Conservation (phyloP, 129 eudicot species). For the Ambrosia trifida region DNA sequence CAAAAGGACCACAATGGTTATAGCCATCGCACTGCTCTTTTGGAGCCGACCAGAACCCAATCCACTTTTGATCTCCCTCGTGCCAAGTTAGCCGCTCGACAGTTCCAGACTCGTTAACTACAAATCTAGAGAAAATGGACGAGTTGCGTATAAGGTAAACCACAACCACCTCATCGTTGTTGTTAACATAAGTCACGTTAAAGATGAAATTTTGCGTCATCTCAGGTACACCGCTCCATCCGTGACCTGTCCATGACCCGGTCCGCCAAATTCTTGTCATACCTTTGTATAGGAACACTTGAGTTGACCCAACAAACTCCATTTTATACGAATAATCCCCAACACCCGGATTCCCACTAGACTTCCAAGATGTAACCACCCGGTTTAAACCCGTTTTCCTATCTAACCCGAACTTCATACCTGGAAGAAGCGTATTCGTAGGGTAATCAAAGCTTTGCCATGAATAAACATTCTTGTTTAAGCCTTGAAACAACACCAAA, state of each 20-base stretch:
- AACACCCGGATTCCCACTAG: slow-evolving; percentile 40
- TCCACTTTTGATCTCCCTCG: slow-evolving; percentile 28
- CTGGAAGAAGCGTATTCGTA: slow-evolving; percentile 45
- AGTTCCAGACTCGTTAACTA: slow-evolving; percentile 33
- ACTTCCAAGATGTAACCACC: slow-evolving; percentile 42
- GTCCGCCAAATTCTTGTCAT: slow-evolving; percentile 35
- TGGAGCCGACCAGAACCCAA: slow-evolving; percentile 38
- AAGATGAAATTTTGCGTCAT: slow-evolving; percentile 28
- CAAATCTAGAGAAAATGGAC: slow-evolving; percentile 38
- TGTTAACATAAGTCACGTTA: slow-evolving; percentile 25
- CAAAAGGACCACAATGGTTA: slow-evolving; percentile 42
- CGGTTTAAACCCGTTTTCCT: slow-evolving; percentile 38
- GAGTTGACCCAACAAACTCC: slow-evolving; percentile 45
- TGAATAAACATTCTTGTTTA: slow-evolving; percentile 17
- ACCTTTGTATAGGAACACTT: slow-evolving; percentile 36
- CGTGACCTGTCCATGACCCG: slow-evolving; percentile 47
- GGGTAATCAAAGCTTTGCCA: slow-evolving; percentile 59
- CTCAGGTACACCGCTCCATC: slow-evolving; percentile 44
- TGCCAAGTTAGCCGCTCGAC: slow-evolving; percentile 39
- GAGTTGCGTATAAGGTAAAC: slow-evolving; percentile 29
- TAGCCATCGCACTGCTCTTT: slow-evolving; percentile 45
- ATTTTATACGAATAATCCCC: slow-evolving; percentile 41
- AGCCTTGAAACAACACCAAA: slow-evolving; percentile 37
- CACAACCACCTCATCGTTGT: slow-evolving; percentile 21
- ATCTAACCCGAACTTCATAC: slow-evolving; percentile 45